A percentile compares a stretch with the other conserved stretches of the same genome.
These are phyloP conservation scores for Penicillium sp. DNA, from an alignment of 2,329 filamentous ascomycete genomes.

Conservation along the genomic window DNA sequence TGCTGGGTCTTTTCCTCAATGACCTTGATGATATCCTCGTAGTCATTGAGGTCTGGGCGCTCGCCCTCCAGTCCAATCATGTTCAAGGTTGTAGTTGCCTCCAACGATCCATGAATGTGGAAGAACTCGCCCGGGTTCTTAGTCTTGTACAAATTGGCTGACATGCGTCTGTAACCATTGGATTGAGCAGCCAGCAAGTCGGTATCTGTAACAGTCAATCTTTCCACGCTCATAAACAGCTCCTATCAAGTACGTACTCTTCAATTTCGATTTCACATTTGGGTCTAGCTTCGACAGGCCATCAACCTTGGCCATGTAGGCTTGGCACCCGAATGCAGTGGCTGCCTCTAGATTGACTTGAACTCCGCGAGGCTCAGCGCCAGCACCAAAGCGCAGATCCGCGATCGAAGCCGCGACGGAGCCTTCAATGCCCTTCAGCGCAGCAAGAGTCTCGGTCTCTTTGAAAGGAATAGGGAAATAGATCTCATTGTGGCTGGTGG, in stretches of 20 bases:
- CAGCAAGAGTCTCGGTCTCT: constrained; percentile 54
- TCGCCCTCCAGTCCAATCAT: constrained; percentile 70
- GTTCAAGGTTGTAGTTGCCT: constrained; percentile 67
- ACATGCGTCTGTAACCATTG: constrained; percentile 69
- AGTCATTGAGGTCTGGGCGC: constrained; percentile 62
- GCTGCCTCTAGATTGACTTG: constrained; percentile 41
- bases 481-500: constrained; percentile 37
- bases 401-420: constrained; percentile 62
- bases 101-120: constrained; percentile 73
- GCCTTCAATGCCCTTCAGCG: constrained; percentile 62
- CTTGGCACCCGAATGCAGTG: constrained; percentile 44
- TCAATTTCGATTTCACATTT: constrained; percentile 40
- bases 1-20: constrained; percentile 62
- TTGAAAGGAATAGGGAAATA: constrained; percentile 52
- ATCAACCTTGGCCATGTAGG: constrained; percentile 45
- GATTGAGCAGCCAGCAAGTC: constrained; percentile 72
- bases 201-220: constrained; percentile 56
- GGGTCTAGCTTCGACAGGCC: constrained; percentile 41
- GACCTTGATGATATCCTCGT: constrained; percentile 58
- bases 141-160: constrained; percentile 71
- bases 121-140: constrained; percentile 68
- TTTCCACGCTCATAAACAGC: not conserved
- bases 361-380: constrained; percentile 38
- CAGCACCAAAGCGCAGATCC: constrained; percentile 53
- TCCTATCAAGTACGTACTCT: constrained; percentile 27